These are phyloP conservation scores for Citrus maxima DNA, from an alignment of 345 rosid species.

Conservation along the genomic window DNA sequence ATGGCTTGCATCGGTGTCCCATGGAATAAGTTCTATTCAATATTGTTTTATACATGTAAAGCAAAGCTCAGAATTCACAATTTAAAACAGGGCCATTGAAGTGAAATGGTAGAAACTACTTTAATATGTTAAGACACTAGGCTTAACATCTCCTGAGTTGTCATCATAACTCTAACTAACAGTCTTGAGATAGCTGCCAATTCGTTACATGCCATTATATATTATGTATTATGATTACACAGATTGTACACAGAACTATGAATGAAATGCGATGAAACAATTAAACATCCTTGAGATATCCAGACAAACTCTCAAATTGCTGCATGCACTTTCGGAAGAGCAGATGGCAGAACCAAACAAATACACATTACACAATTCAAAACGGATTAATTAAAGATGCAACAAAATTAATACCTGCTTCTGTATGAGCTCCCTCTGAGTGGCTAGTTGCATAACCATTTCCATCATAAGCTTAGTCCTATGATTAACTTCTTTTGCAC, in stretches of 20 bases:
- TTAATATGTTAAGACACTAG: neutral
- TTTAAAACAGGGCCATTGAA: neutral
- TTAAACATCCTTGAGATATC: neutral
- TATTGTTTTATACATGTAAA: neutral
- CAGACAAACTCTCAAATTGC: neutral
- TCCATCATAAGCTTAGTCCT: constrained; percentile 67
- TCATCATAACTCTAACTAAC: neutral
- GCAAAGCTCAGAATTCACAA: neutral
- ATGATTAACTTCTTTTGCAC: constrained; percentile 58
- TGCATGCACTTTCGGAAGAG: neutral
- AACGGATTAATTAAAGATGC: neutral
- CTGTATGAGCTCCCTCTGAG: constrained; percentile 75
- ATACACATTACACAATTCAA: neutral
- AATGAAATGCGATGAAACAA: neutral
- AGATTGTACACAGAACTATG: neutral
- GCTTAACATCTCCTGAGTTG: neutral
- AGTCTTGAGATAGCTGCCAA: neutral
- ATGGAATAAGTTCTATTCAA: neutral
- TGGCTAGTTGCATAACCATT: constrained; percentile 59
- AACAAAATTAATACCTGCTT: constrained; percentile 53
- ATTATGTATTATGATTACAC: neutral
- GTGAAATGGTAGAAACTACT: neutral
- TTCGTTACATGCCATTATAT: too few relatives aligned
- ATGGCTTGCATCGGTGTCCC: neutral
- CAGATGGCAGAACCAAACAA: neutral